These are phyloP conservation scores for Aspergillus steynii DNA, from an alignment of 495 filamentous ascomycete genomes.

Conservation along the genomic window DNA sequence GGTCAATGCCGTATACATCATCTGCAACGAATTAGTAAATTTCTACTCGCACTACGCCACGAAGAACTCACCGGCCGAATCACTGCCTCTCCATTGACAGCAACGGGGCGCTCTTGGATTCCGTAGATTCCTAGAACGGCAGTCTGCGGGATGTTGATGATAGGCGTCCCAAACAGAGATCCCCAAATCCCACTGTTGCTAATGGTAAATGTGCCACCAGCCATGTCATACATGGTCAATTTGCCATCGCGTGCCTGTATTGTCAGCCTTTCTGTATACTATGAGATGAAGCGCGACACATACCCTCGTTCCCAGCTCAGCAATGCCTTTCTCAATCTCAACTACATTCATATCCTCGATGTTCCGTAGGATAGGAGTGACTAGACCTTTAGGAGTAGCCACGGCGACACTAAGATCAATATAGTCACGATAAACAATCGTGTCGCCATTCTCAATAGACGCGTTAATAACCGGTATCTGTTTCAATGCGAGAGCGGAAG, in stretches of 20 bases:
- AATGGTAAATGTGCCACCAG: slow-evolving; percentile 93
- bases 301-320: slow-evolving; percentile 82
- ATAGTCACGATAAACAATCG: slow-evolving; percentile 88
- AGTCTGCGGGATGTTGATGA: slow-evolving; percentile 89
- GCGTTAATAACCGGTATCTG: slow-evolving; percentile 86
- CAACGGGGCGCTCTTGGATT: slow-evolving; percentile 84
- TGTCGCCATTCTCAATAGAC: slow-evolving; percentile 88
- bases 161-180: slow-evolving; percentile 84
- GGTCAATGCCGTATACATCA: slow-evolving; percentile 93
- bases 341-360: slow-evolving; percentile 75
- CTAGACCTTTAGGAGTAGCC: slow-evolving; percentile 89
- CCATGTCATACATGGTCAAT: slow-evolving; percentile 94
- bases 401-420: slow-evolving; percentile 91
- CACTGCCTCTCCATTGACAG: slow-evolving; percentile 77
- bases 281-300: neutral
- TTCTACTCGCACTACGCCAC: neutral
- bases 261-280: no score
- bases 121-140: slow-evolving; percentile 84
- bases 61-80: slow-evolving; percentile 63
- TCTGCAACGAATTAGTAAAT: slow-evolving; percentile 41
- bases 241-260: slow-evolving; percentile 77
- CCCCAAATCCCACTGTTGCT: slow-evolving; percentile 75
- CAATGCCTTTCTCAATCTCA: slow-evolving; percentile 79
- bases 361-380: slow-evolving; percentile 88
- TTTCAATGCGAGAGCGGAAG: slow-evolving; percentile 78